phyloP scores from a whole-genome alignment of 2,329 filamentous ascomycete genomes.

The Penicillium frequentans region DNA sequence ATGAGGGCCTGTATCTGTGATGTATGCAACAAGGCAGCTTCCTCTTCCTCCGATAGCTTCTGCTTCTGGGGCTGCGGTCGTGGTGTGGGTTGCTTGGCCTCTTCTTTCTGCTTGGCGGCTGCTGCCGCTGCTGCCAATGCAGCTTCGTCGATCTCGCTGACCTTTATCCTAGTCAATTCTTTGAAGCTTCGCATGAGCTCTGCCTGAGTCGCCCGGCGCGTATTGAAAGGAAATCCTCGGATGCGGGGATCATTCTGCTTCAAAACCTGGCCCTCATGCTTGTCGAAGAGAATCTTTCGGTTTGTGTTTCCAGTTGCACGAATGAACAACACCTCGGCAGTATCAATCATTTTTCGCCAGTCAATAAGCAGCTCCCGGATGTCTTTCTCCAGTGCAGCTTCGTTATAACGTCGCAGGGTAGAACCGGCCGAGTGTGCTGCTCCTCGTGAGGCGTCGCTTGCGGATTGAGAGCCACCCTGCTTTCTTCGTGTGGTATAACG shows the following conservation, averaged over 20 bases:
- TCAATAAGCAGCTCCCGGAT: conserved; percentile 76
- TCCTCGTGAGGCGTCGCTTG: conserved; percentile 92
- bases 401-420: conserved; percentile 87
- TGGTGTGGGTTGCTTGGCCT: conserved; percentile 32
- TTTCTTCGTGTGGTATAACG: conserved; percentile 94
- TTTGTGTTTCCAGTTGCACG: conserved; percentile 87
- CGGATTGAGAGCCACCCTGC: conserved; percentile 91
- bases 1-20: conserved; percentile 85
- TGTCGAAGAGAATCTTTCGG: conserved; percentile 81
- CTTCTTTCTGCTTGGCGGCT: conserved; percentile 47
- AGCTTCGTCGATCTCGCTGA: conserved; percentile 72
- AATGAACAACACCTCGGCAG: conserved; percentile 81
- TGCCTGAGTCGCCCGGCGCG: conserved; percentile 83
- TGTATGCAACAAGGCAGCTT: conserved; percentile 78
- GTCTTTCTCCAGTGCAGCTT: conserved; percentile 85
- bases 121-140: conserved; percentile 58
- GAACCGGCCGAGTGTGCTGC: conserved; percentile 92
- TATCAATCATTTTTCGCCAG: conserved; percentile 85
- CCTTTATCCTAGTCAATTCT: conserved; percentile 87
- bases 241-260: conserved; percentile 75
- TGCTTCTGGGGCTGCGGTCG: conserved; percentile 45
- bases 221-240: conserved; percentile 90
- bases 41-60: conserved; percentile 78
- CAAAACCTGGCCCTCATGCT: conserved; percentile 85
- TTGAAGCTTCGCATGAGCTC: conserved; percentile 94